Conservation (phyloP, 257 asterid species). For the Eustoma russellianum region DNA sequence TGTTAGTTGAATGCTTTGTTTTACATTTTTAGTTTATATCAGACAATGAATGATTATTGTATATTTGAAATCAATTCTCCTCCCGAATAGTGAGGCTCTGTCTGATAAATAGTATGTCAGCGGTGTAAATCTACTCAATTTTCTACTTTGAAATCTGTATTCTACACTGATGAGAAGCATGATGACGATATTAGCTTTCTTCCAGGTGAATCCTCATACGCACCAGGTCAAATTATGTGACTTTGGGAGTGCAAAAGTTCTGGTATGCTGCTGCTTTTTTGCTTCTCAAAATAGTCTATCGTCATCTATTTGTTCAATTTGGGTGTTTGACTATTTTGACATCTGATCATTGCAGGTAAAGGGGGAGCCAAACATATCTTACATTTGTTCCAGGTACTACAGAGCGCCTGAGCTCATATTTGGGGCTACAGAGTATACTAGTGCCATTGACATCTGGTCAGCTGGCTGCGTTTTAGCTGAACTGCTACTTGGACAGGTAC, state of each 20-base stretch:
- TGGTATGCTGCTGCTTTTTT: conserved; percentile 20
- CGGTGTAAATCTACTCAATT: too few species aligned
- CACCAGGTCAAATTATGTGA: conserved; percentile 54
- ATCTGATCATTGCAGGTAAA: conserved; percentile 25
- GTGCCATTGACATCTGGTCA: conserved; percentile 49
- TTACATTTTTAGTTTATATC: too few species aligned
- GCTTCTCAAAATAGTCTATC: neutral
- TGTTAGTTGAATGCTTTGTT: too few species aligned
- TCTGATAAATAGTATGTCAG: too few species aligned
- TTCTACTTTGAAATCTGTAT: too few species aligned
- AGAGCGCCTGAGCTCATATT: conserved; percentile 56
- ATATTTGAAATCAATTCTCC: too few species aligned
- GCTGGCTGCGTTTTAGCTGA: conserved; percentile 54
- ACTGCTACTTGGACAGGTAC: conserved; percentile 46
- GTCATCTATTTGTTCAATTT: neutral
- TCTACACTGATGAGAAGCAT: too few species aligned
- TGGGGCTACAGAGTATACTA: conserved; percentile 49
- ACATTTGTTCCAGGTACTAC: conserved; percentile 53
- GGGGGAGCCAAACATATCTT: conserved; percentile 51
- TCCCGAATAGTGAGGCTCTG: too few species aligned
- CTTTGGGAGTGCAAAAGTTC: conserved; percentile 48
- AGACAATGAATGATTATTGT: too few species aligned
- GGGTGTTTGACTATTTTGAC: conserved; percentile 7
- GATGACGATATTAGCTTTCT: neutral
- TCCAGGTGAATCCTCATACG: conserved; percentile 60